These are phyloP conservation scores for Russula lepida DNA, from an alignment of 768 basidiomycete genomes.

Conservation along the genomic window DNA sequence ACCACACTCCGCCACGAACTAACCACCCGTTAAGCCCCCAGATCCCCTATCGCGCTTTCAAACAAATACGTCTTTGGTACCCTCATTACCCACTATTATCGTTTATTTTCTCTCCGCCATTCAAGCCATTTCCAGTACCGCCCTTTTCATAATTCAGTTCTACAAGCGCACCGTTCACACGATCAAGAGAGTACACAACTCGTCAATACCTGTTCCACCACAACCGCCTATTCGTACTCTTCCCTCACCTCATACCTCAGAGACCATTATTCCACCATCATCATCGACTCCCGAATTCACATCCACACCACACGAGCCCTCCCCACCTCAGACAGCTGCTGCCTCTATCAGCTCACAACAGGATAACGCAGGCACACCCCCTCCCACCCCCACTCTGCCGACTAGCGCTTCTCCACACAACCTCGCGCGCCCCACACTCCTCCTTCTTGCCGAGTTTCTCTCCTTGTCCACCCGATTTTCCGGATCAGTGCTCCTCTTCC, in stretches of 20 bases:
- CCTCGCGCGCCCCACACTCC: slow-evolving; percentile 37
- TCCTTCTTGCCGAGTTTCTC: slow-evolving; percentile 44
- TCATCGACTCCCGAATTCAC: background rate
- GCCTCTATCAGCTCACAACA: background rate
- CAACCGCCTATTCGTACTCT: background rate
- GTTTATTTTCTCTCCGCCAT: slow-evolving; percentile 67
- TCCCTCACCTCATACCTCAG: background rate
- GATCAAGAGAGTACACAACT: slow-evolving; percentile 52
- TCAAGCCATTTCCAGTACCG: slow-evolving; percentile 60
- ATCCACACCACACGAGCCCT: background rate
- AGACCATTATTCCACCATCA: background rate
- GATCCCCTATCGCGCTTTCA: slow-evolving; percentile 24
- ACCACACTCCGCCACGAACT: background rate
- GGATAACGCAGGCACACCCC: background rate
- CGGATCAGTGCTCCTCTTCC: slow-evolving; percentile 37
- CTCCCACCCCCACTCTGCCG: background rate
- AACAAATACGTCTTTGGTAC: slow-evolving; percentile 19
- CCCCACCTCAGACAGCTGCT: slow-evolving; percentile 3
- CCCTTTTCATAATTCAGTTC: slow-evolving; percentile 57
- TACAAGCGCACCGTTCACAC: slow-evolving; percentile 59
- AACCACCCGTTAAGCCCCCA: slow-evolving; percentile 19
- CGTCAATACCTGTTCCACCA: background rate
- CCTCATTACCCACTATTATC: slow-evolving; percentile 45
- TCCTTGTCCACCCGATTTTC: slow-evolving; percentile 41
- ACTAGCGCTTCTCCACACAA: slow-evolving; percentile 20